phyloP scores from a whole-genome alignment of 2,329 filamentous ascomycete genomes.

The Ophiobolus disseminans region DNA sequence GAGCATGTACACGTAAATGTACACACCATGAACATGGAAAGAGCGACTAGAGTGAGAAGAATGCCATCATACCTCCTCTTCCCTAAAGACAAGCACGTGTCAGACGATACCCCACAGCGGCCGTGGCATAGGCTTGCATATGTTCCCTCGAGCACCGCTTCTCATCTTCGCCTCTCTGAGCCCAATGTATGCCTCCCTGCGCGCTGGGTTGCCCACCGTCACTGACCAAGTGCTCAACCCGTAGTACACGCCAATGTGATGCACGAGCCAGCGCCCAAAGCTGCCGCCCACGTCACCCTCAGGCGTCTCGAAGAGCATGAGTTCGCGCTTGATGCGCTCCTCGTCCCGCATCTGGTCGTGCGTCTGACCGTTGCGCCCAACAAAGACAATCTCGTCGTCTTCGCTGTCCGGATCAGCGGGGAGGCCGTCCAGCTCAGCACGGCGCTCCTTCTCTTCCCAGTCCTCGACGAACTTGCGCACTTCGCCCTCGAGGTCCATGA shows the following conservation, averaged over 20 bases:
- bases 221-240: conserved; percentile 84
- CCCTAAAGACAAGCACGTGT: neutral
- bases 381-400: conserved; percentile 92
- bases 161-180: conserved; percentile 60
- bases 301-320: conserved; percentile 80
- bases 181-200: conserved; percentile 83
- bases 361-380: conserved; percentile 73
- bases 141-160: conserved; percentile 16
- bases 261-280: conserved; percentile 92
- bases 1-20: no score
- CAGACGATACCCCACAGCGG: conserved; percentile 47
- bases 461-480: conserved; percentile 75
- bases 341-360: conserved; percentile 61
- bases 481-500: conserved; percentile 84
- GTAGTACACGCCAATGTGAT: conserved; percentile 92
- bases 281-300: conserved; percentile 77
- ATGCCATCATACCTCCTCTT: no score
- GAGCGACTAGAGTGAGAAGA: neutral
- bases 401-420: conserved; percentile 61
- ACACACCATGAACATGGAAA: no score
- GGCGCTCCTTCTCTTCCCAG: conserved; percentile 64
- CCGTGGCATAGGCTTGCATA: conserved; percentile 39
- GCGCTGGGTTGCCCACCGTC: conserved; percentile 71
- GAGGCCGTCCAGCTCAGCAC: conserved; percentile 55
- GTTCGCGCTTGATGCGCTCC: conserved; percentile 65